Evolutionary conservation across 164 flowering plant genomes (phyloP), one percentile per base, ranked within the genome.

Genomic region (Stephania yunnanensis): DNA sequence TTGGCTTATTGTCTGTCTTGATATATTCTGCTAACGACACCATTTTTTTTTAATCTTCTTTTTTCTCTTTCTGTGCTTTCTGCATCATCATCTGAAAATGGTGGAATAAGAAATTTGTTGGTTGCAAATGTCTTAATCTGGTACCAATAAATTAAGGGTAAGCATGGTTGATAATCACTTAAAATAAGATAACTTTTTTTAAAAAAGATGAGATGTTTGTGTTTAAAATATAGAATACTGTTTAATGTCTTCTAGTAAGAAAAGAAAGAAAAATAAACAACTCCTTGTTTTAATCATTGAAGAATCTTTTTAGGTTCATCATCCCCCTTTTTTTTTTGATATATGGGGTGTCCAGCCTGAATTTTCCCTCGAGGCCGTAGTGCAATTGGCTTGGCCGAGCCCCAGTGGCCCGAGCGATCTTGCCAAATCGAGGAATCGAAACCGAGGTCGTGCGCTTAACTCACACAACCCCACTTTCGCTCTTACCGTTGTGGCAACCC

Each of bases 141-240:
- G 6, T n/a, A 53, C 31, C n/a, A 75, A 31, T 68, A 17, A 74
- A 48, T 75, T 53, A 36, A 68, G n/a, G 71, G 66, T 75, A 68
- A 36, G 42, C 42, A 36, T 36, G 77, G 73, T 76, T 66, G 8
- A 44, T 3, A 0, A 0, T 58, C 64, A 58, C 20, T 19, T n/a
- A 19, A 15, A 36, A 58, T 58, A 15, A 58, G 64, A 58, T 58
- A 58, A 58, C 3, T 19, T 58, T 58, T 58, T 58, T 58, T 58
- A 13, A 2, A 15, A 58, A 36, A 36, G 42, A 58, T 58, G 19
- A 55, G 19, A 15, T 55, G 0, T n/a, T 55, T 55, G 1, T 55
- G 61, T 55, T 55, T n/a, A 55, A 55, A 55, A 55, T 15, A 55
- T 55, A 55, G 25, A 25, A 25, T 25, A 0, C 25, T 25, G 25